Evolutionary conservation across 495 filamentous ascomycete species (phyloP), one percentile per base, ranked within the genome.

Genomic region (Parathielavia appendiculata): DNA sequence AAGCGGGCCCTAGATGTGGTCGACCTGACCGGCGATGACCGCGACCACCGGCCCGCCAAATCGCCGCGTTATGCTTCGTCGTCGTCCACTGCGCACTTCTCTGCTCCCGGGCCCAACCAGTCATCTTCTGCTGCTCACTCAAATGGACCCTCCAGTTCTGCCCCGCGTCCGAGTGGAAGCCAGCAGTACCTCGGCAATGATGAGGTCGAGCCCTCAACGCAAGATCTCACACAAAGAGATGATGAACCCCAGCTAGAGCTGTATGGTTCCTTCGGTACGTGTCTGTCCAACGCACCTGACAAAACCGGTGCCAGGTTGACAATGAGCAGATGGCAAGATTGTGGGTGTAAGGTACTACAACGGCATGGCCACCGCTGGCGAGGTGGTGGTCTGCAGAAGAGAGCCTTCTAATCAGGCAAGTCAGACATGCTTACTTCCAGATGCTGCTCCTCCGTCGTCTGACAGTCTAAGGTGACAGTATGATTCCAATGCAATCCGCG

Each of bases 291-390:
- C 11, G 22, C 36, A 9, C 10, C 7, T 35, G 1, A 22, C 26
- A 4, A 35, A 34, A 51, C 0, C n/a, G 1, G n/a, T 35, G 16
- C 46, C 51, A 35, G 30, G 30, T 36, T 69, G 49, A 83, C 67
- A 72, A 46, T 67, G 48, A 12, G 69, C 67, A 60, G 71, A 81
- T 9, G 79, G 76, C 13, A 91, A 92, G 59, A 86, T 93, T 47
- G 91, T 96, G 0, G 92, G 91, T 6, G 78, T 90, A 13, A 79
- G 86, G 51, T 95, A 84, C 69, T 97, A 97, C 70, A 74, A 67
- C 26, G 90, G 90, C 6, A 66, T 81, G 56, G 89, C 88, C 4
- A 89, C 81, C 5, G 51, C 77, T 5, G 87, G 88, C 14, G 92
- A 97, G 67, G 78, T 82, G 57, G 86, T 93, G 1, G 60, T 89